Percentiles rank a stretch among this genome's conserved stretches.
phyloP scores from a whole-genome alignment of 768 basidiomycete genomes.

The Gloeostereum incarnatum region DNA sequence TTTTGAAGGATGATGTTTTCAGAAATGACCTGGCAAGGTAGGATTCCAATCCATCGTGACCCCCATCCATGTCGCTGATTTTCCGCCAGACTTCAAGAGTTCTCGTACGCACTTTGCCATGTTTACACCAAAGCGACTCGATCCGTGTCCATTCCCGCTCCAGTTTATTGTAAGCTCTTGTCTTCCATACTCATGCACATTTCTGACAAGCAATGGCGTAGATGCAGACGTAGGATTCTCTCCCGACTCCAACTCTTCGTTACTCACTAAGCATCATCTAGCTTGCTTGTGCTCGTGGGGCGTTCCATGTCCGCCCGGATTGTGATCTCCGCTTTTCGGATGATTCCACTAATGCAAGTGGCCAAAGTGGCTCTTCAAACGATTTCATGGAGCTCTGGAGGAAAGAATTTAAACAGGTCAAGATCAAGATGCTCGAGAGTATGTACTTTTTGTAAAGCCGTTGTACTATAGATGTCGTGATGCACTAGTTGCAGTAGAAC shows the following conservation, averaged over 20 bases:
- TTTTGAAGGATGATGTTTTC: constrained; percentile 30
- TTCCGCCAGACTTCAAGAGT: constrained; percentile 29
- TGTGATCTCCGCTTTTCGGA: constrained; percentile 13
- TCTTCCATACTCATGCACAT: not conserved
- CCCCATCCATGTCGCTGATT: not conserved
- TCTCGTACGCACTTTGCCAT: constrained; percentile 41
- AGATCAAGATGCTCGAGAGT: constrained; percentile 8
- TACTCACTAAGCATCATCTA: constrained; percentile 1
- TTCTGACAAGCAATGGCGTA: constrained; percentile 4
- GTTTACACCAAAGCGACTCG: constrained; percentile 44
- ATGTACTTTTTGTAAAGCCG: constrained; percentile 17
- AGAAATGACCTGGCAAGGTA: constrained; percentile 17
- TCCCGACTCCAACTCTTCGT: not conserved
- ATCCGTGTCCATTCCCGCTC: constrained; percentile 47
- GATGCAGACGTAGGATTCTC: constrained; percentile 15
- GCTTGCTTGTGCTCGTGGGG: constrained; percentile 17
- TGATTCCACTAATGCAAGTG: constrained; percentile 12
- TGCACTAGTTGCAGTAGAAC: not conserved
- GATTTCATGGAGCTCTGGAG: constrained; percentile 17
- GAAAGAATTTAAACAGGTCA: constrained; percentile 10
- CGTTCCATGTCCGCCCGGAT: constrained; percentile 13
- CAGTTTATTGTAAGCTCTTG: constrained; percentile 42
- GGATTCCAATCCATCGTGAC: not conserved
- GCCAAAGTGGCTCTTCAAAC: not conserved
- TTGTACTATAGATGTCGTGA: no score